Evolutionary conservation across 75 land plant species (phyloP).

Genomic region (Cryptomeria japonica): DNA sequence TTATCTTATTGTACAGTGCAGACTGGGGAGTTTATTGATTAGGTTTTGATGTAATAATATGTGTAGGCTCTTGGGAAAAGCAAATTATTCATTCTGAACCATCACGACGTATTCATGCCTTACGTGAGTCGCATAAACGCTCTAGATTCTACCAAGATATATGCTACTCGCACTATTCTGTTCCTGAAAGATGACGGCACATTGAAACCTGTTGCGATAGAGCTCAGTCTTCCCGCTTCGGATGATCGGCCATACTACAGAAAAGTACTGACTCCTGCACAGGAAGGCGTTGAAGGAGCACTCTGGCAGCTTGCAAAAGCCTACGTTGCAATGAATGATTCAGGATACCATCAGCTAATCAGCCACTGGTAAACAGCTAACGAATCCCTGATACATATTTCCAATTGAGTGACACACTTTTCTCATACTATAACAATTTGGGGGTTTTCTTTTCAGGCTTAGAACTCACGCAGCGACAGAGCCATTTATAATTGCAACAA

Average conservation of each 20-base stretch:
- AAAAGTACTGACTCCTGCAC: slow-evolving; percentile 43
- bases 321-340: slow-evolving; percentile 55
- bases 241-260: slow-evolving; percentile 14
- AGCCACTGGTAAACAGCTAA: slow-evolving; percentile 60
- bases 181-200: slow-evolving; percentile 44
- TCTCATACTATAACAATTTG: slow-evolving; percentile 50
- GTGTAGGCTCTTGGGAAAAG: slow-evolving; percentile 51
- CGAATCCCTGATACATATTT: slow-evolving; percentile 52
- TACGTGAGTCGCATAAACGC: slow-evolving; percentile 56
- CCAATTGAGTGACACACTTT: slow-evolving; percentile 32
- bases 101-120: slow-evolving; percentile 69
- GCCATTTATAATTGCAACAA: slow-evolving; percentile 66
- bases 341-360: slow-evolving; percentile 62
- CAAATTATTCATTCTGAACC: slow-evolving; percentile 64
- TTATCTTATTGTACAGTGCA: neutral
- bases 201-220: slow-evolving; percentile 69
- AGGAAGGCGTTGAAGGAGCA: slow-evolving; percentile 22
- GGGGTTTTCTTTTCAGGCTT: slow-evolving; percentile 45
- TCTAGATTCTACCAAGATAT: slow-evolving; percentile 30
- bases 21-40: too few species aligned
- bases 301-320: slow-evolving; percentile 71
- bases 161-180: slow-evolving; percentile 64
- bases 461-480: slow-evolving; percentile 49
- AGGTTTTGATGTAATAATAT: too few species aligned
- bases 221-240: slow-evolving; percentile 61